phyloP scores from a whole-genome alignment of 2,329 filamentous ascomycete species.

The Incumbomyces lentus region DNA sequence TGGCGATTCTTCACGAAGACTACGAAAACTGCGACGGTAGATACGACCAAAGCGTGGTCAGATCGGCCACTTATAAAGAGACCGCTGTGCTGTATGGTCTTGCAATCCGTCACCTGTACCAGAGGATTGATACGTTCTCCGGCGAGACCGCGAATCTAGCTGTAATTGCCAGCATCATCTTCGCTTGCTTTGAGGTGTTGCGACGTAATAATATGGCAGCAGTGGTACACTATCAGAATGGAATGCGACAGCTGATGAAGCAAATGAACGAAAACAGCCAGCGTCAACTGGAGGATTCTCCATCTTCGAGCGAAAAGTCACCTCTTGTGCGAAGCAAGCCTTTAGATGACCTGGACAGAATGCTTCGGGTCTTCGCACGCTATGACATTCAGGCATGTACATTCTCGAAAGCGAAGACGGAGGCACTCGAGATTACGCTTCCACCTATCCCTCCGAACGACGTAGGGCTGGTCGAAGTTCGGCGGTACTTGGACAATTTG shows the following conservation, averaged over 20 bases:
- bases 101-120: constrained; percentile 43
- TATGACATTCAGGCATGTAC: constrained; percentile 23
- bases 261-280: constrained; percentile 16
- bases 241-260: constrained; percentile 20
- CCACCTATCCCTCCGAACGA: constrained; percentile 16
- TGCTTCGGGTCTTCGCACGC: constrained; percentile 21
- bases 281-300: background rate
- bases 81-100: constrained; percentile 51
- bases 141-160: constrained; percentile 41
- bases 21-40: constrained; percentile 21
- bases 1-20: constrained; percentile 55
- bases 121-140: constrained; percentile 32
- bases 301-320: background rate
- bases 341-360: constrained; percentile 19
- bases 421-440: constrained; percentile 13
- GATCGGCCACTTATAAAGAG: constrained; percentile 40
- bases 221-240: constrained; percentile 20
- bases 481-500: constrained; percentile 20
- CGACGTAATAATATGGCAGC: constrained; percentile 23
- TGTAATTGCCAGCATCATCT: constrained; percentile 55
- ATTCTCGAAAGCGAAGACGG: constrained; percentile 19
- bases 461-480: constrained; percentile 18
- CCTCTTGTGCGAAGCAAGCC: constrained; percentile 15
- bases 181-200: constrained; percentile 52
- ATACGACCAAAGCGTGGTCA: constrained; percentile 29